phyloP scores from a whole-genome alignment of 257 asterid genomes.

The Plectranthus barbatus region DNA sequence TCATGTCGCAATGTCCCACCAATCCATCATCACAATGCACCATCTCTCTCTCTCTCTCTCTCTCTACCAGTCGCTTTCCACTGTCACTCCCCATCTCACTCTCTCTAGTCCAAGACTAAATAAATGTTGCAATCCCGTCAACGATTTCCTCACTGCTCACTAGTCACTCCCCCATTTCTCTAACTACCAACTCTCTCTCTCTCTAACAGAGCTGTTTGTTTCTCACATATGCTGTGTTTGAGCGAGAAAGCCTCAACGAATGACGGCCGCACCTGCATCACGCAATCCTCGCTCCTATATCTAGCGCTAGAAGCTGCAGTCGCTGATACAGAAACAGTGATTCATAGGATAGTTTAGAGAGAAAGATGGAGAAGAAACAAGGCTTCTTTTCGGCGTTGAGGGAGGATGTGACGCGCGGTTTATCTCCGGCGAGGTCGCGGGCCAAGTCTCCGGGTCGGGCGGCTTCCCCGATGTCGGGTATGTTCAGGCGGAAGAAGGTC shows the following conservation, averaged over 20 bases:
- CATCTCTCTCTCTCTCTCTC: not conserved
- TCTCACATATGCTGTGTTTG: not conserved
- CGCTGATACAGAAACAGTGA: not conserved
- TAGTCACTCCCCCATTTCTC: constrained; percentile 6
- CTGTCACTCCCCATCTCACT: constrained; percentile 1
- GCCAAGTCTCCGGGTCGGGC: constrained; percentile 48
- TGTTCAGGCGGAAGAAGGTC: constrained; percentile 49
- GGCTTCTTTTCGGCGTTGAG: constrained; percentile 78
- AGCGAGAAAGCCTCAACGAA: not conserved
- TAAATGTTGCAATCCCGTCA: constrained; percentile 21
- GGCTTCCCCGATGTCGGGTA: constrained; percentile 46
- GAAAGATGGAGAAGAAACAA: constrained; percentile 62
- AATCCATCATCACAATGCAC: too few species aligned
- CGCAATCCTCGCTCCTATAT: not conserved
- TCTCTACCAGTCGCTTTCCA: constrained; percentile 13
- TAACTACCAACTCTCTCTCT: constrained; percentile 16
- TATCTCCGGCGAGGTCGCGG: constrained; percentile 65
- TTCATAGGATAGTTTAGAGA: not conserved
- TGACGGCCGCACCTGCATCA: constrained; percentile 9
- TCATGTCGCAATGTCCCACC: not conserved
- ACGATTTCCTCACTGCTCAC: constrained; percentile 3
- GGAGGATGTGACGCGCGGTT: constrained; percentile 68
- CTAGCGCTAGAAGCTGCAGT: not conserved
- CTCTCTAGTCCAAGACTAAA: constrained; percentile 17
- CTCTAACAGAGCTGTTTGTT: not conserved